Base-by-base conservation (phyloP, 768 basidiomycete genomes). In the Neoboletus subvelutipes region DNA sequence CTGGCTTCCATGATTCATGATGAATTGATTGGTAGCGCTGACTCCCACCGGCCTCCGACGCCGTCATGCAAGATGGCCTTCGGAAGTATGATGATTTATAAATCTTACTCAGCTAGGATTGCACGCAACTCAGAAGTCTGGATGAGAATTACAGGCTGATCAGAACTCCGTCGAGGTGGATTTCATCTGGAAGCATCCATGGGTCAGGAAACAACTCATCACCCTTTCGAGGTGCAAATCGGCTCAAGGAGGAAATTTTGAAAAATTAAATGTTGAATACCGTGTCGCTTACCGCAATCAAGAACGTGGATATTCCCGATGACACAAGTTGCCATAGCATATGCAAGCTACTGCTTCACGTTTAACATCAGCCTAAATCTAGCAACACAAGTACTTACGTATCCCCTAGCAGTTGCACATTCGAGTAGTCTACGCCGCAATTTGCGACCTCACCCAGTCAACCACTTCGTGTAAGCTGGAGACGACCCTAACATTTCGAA, bases 401-500 rank as follows among this genome's bases (percentile, higher is more conserved):
- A 28, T 46, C 31, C 9, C 26, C 41, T 4, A 31, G 22, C 5
- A 28, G 11, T 15, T 31, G 29, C 20, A 17, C 15, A 22, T 45
- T n/a, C 17, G 10, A 41, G 12, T 10, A 17, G 18, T 53, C 47
- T 58, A 61, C 13, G 7, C 46, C 12, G 6, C 45, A 22, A 59
- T 66, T 41, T 39, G 59, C 31, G 55, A 59, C 51, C 61, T 63
- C 34, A 80, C 73, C 74, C 75, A 74, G 8, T 70, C 66, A 5
- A 76, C 63, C 1, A 81, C 76, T 2, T 68, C 67, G 33, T 64
- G 45, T 55, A 81, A 50, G 45, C 65, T 67, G n/a, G 66, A 56
- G 40, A 86, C 71, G 1, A 78, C 74, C 9, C 67, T 51, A 1
- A 78, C 75, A n/a, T 65, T 60, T 37, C 63, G 56, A 40, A 84